Conservation (phyloP, 345 rosid species). For the Kernera saxatilis region DNA sequence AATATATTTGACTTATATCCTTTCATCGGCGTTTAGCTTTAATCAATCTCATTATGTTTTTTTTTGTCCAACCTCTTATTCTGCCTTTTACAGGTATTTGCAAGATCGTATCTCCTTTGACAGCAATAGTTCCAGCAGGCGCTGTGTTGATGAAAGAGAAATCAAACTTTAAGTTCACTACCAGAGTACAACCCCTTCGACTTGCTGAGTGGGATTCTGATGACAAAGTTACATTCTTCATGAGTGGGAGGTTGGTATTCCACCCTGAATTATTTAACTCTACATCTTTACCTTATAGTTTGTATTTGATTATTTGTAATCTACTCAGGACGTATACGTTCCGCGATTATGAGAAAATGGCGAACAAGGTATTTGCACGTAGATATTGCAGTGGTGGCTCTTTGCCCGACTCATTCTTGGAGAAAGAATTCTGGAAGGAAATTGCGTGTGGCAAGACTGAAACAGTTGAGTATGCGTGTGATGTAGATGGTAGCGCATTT, state of each 20-base stretch:
- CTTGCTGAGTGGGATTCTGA: constrained; percentile 95
- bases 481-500: constrained; percentile 99
- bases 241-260: constrained; percentile 87
- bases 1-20: background rate
- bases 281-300: background rate
- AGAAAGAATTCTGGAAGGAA: constrained; percentile 99
- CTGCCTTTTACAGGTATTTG: constrained; percentile 62
- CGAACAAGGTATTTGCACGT: constrained; percentile 91
- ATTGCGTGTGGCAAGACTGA: constrained; percentile 93
- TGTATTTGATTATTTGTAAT: constrained; percentile 23
- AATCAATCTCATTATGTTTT: background rate
- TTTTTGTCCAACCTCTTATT: background rate
- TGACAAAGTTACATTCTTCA: constrained; percentile 91
- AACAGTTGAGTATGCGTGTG: constrained; percentile 98
- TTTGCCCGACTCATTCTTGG: constrained; percentile 90
- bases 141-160: constrained; percentile 83
- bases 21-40: background rate
- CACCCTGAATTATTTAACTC: background rate
- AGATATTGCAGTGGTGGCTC: constrained; percentile 88
- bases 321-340: constrained; percentile 84
- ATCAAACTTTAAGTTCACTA: constrained; percentile 89
- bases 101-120: constrained; percentile 85
- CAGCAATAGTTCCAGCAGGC: constrained; percentile 92
- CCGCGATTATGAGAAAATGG: constrained; percentile 98
- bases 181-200: constrained; percentile 98